Evolutionary conservation across 1,284 basidiomycete species (phyloP).

Genomic region (Caloboletus firmus): DNA sequence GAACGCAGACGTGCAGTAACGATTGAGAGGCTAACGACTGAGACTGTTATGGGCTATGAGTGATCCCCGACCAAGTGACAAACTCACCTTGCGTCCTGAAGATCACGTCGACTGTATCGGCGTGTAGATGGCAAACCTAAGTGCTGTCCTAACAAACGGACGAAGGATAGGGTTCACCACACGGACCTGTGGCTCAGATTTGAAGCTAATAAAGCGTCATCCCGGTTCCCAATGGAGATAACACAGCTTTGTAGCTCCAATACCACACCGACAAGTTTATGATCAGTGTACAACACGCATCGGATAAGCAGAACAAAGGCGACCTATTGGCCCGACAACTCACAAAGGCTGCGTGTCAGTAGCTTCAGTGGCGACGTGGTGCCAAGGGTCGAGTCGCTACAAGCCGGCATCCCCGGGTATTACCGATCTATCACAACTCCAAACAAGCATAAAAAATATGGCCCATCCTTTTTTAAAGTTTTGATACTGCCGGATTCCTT

Average conservation of each 20-base stretch:
- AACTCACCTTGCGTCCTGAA: neutral
- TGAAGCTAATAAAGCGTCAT: neutral
- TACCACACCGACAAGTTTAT: neutral
- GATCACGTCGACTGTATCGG: neutral
- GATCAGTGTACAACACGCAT: neutral
- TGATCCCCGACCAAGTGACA: neutral
- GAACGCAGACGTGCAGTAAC: neutral
- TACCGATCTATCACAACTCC: constrained; percentile 22
- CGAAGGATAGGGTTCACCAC: neutral
- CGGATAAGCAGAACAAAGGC: neutral
- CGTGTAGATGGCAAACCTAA: neutral
- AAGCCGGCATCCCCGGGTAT: neutral
- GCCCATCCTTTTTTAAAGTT: too few relatives aligned
- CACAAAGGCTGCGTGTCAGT: neutral
- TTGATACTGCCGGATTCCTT: constrained; percentile 31
- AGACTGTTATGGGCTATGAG: neutral
- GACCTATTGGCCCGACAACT: neutral
- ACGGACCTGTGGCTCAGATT: neutral
- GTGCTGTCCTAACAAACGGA: neutral
- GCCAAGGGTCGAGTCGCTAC: too few relatives aligned
- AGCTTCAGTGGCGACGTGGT: neutral
- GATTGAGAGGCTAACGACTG: neutral
- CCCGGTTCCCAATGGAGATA: constrained; percentile 9
- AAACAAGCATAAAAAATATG: constrained; percentile 21
- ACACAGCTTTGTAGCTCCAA: neutral